Conservation (phyloP, 1,139 yeast species). For the Yamadazyma sp. region DNA sequence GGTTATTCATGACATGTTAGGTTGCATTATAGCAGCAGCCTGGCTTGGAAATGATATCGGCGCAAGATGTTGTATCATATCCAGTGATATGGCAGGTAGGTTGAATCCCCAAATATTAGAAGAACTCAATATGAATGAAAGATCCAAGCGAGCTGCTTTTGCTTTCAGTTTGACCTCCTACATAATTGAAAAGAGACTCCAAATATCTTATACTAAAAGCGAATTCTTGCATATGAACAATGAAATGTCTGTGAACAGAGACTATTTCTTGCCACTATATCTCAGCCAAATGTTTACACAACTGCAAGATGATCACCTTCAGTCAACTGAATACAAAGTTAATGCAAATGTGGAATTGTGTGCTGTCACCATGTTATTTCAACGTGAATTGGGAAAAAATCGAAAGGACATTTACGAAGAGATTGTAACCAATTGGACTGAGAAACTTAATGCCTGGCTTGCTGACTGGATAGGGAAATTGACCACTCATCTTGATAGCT, state of each 20-base stretch:
- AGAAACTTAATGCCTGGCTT: constrained; percentile 9
- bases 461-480: constrained; percentile 11
- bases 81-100: constrained; percentile 11
- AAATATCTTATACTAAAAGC: constrained; percentile 9
- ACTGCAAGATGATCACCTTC: constrained; percentile 1
- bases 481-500: constrained; percentile 7
- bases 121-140: constrained; percentile 2
- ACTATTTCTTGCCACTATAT: constrained; percentile 10
- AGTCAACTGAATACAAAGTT: constrained; percentile 9
- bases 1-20: constrained; percentile 8
- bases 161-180: constrained; percentile 11
- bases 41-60: constrained; percentile 11
- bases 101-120: constrained; percentile 9
- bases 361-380: constrained; percentile 9
- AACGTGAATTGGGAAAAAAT: constrained; percentile 1
- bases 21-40: constrained; percentile 10
- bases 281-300: constrained; percentile 7
- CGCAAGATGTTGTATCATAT: constrained; percentile 9
- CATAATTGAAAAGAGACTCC: constrained; percentile 11
- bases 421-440: constrained; percentile 8
- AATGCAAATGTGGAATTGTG: constrained; percentile 11
- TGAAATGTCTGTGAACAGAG: constrained; percentile 9
- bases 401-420: neutral
- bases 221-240: constrained; percentile 7
- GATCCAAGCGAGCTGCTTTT: constrained; percentile 7